Evolutionary conservation across 1,284 basidiomycete species (phyloP).

Genomic region (Taiwanofungus camphoratus): DNA sequence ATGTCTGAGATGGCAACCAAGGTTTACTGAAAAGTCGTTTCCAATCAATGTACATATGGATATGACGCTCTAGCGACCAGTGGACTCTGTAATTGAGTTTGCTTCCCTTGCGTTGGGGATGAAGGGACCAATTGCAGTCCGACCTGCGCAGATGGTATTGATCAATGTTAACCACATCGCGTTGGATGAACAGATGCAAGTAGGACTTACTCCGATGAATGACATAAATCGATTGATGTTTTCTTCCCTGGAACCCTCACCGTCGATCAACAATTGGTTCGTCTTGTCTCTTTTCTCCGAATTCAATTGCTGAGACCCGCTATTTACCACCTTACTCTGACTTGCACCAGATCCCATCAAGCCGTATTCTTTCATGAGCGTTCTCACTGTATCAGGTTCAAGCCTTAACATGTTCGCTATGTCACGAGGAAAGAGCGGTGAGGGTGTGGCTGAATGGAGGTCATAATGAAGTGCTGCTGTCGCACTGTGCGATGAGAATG

Average conservation of each 20-base stretch:
- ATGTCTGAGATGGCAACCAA: too few relatives aligned
- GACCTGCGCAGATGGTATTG: slow-evolving; percentile 8
- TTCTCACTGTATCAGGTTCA: slow-evolving; percentile 33
- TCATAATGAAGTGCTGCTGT: slow-evolving; percentile 3
- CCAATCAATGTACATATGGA: not conserved
- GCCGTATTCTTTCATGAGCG: slow-evolving; percentile 38
- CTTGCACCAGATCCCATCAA: slow-evolving; percentile 23
- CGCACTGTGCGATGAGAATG: not conserved
- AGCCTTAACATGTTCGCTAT: slow-evolving; percentile 36
- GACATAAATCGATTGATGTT: slow-evolving; percentile 40
- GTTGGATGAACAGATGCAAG: too few relatives aligned
- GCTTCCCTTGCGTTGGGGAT: slow-evolving; percentile 3
- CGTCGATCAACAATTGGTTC: too few relatives aligned
- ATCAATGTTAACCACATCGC: not conserved
- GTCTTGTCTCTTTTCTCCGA: too few relatives aligned
- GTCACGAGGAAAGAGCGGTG: slow-evolving; percentile 27
- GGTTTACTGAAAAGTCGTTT: too few relatives aligned
- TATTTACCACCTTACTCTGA: slow-evolving; percentile 1
- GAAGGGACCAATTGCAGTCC: slow-evolving; percentile 13
- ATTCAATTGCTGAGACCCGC: too few relatives aligned
- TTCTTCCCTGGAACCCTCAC: slow-evolving; percentile 24
- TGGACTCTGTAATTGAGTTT: not conserved
- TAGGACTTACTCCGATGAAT: slow-evolving; percentile 42
- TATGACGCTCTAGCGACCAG: not conserved
- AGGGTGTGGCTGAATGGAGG: slow-evolving; percentile 18